Evolutionary conservation across 192 early-diverging fungal genomes (phyloP).

Genomic region (Coemansia umbellata): DNA sequence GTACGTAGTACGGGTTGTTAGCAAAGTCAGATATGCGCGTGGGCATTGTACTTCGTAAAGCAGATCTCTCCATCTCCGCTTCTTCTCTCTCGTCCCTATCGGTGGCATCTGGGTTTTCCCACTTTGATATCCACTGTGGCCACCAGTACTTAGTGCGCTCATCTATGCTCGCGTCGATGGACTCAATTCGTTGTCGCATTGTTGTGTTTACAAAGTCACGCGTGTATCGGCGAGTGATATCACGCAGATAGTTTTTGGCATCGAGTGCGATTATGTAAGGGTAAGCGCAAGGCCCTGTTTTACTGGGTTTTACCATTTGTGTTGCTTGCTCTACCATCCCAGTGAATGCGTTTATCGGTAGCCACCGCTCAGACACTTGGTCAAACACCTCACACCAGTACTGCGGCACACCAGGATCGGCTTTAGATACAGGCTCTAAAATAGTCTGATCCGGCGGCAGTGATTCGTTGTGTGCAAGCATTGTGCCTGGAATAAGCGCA

Average conservation of each 20-base stretch:
- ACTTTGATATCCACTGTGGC: conserved; percentile 35
- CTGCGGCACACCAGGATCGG: conserved; percentile 23
- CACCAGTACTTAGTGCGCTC: conserved; percentile 29
- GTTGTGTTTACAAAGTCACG: conserved; percentile 35
- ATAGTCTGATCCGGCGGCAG: not conserved
- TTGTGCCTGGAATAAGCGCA: not conserved
- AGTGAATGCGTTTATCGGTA: conserved; percentile 34
- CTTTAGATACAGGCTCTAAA: not conserved
- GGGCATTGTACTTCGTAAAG: conserved; percentile 67
- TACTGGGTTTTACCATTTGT: not conserved
- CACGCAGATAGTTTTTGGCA: conserved; percentile 9
- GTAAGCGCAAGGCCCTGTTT: not conserved
- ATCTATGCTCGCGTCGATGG: conserved; percentile 9
- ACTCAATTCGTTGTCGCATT: conserved; percentile 42
- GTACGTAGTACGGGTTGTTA: conserved; percentile 70
- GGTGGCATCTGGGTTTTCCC: conserved; percentile 10
- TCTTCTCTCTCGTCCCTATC: conserved; percentile 50
- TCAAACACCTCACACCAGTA: conserved; percentile 69
- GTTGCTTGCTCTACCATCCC: conserved; percentile 17
- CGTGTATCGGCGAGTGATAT: conserved; percentile 42
- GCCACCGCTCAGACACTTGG: conserved; percentile 52
- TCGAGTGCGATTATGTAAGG: conserved; percentile 29
- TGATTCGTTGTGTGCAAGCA: not conserved
- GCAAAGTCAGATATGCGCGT: conserved; percentile 73
- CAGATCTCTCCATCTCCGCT: conserved; percentile 38